Evolutionary conservation across 139 green algal genomes (phyloP).

Genomic region (Coelastrella sp.): DNA sequence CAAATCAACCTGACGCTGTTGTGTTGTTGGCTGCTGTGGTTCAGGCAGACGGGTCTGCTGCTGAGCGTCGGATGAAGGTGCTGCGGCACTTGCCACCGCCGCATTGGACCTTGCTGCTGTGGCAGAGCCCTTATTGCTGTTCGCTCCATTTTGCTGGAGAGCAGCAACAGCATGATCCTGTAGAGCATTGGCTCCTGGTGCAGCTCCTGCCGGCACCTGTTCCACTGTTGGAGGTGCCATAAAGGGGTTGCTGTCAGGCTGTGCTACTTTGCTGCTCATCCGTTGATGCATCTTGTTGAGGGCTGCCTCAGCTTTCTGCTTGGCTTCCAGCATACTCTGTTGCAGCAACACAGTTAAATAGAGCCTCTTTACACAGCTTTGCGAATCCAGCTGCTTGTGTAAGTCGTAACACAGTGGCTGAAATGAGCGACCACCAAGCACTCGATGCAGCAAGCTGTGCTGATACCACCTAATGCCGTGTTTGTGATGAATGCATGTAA

Average conservation of each 20-base stretch:
- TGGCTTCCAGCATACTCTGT: conserved; percentile 52
- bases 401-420: too few relatives aligned
- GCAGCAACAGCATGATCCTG: background rate
- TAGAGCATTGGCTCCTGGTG: background rate
- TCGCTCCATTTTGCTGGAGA: background rate
- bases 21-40: background rate
- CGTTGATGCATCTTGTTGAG: conserved; percentile 45
- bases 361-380: too few relatives aligned
- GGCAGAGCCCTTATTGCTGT: background rate
- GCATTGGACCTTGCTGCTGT: conserved; percentile 6
- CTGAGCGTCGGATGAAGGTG: too few relatives aligned
- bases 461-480: too few relatives aligned
- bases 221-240: conserved; percentile 46
- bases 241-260: conserved; percentile 55
- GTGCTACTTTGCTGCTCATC: conserved; percentile 15
- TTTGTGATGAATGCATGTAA: too few relatives aligned
- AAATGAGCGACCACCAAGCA: too few relatives aligned
- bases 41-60: background rate
- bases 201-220: conserved; percentile 32
- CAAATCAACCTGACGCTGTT: background rate
- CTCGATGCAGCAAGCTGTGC: too few relatives aligned
- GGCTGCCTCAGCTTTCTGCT: conserved; percentile 52
- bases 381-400: too few relatives aligned
- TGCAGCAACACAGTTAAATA: conserved; percentile 7
- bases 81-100: background rate